Evolutionary conservation across 2,329 filamentous ascomycete species (phyloP), one percentile per base, ranked within the genome.

Genomic region (Rhynchosporium graminicola): DNA sequence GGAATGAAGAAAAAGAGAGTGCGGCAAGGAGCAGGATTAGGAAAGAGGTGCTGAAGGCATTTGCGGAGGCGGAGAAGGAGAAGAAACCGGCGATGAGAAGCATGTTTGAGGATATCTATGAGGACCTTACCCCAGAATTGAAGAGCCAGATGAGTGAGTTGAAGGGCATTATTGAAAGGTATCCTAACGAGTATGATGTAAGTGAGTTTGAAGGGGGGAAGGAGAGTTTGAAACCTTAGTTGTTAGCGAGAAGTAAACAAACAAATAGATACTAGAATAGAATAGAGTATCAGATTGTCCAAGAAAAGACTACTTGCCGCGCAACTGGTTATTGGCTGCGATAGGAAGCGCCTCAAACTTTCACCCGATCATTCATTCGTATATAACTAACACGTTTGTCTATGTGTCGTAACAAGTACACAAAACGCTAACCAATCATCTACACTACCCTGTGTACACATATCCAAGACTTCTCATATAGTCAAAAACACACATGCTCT

Each of bases 131-230:
- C 0, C 87, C 90, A 52, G 92, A 96, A 70, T 80, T 90, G 64
- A 83, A 81, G 74, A 82, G 78, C 47, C 95, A 99, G 80, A 92
- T 91, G 79, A 77, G 78, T 67, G 84, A 93, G 77, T 79, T 98
- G 71, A 90, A 80, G 73, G 82, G 85, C n/a, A 83, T 97, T 57
- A 74, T 99, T 57, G 86, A 94, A 69, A 87, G 83, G 70, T 99
- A 98, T 78, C 93, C 94, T 0, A 87, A 90, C 42, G 95, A 99
- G 80, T 99, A 99, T 76, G 92, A 98, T 76, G 74, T 95, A 54
- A 82, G 80, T 15, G 85, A 87, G 68, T 92, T 85, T 76, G 90
- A 96, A 67, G 90, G 85, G 3, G 92, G 92, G 0, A 80, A 69
- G 40, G 72, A 70, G 28, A 70, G 56, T 51, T 66, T 72, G 50